A percentile compares a stretch with the other conserved stretches of the same genome.
phyloP scores from a whole-genome alignment of 352 stramenopile species.

The Phytopythium kandeliae region DNA sequence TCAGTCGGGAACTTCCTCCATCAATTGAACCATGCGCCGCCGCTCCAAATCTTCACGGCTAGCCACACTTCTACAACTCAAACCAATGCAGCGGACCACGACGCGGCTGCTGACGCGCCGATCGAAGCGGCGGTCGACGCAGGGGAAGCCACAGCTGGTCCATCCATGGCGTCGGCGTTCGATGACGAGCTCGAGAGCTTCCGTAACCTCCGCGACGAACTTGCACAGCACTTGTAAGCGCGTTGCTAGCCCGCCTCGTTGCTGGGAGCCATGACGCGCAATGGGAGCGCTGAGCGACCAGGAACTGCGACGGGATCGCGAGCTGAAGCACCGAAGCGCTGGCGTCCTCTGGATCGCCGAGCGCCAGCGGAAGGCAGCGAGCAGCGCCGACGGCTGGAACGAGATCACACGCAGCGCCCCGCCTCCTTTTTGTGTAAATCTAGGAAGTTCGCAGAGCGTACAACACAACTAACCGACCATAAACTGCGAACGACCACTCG shows the following conservation, averaged over 20 bases:
- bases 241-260: not conserved
- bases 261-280: not conserved
- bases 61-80: not conserved
- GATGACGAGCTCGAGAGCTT: slow-evolving; percentile 78
- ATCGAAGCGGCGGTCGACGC: not conserved
- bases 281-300: not conserved
- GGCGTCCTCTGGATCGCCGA: not conserved
- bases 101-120: slow-evolving; percentile 2
- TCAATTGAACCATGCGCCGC: slow-evolving; percentile 73
- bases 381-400: not conserved
- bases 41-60: slow-evolving; percentile 28
- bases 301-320: not conserved
- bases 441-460: slow-evolving; percentile 3
- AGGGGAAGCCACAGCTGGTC: slow-evolving; percentile 4
- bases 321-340: not conserved
- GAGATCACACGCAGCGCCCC: too few species aligned
- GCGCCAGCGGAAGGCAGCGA: not conserved
- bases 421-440: slow-evolving; percentile 6
- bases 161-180: slow-evolving; percentile 28
- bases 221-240: slow-evolving; percentile 30
- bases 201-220: slow-evolving; percentile 59
- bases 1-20: slow-evolving; percentile 75
- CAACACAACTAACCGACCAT: slow-evolving; percentile 4
- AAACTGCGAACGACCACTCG: too few species aligned
- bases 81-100: not conserved